Base-by-base conservation (phyloP, 352 stramenopile genomes). In the Phytophthora agathidicida region DNA sequence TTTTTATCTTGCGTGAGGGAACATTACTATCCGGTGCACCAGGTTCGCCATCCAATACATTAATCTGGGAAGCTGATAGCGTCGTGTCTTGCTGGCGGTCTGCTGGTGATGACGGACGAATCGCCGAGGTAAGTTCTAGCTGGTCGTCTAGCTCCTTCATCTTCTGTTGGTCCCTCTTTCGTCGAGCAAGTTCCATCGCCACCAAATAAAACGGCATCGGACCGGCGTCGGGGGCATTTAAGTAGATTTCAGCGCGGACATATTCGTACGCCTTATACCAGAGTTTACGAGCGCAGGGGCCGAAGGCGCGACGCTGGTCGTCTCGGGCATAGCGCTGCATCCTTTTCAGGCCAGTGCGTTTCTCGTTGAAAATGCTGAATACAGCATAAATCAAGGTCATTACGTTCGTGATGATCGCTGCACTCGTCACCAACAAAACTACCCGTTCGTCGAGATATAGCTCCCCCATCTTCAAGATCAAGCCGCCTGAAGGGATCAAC, bases 401-500 rank as follows among this genome's bases (percentile, higher is more conserved):
- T 6, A 79, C 63, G 59, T 86, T 91, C 11, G 77, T 75, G 14
- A 75, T 13, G 20, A 93, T 73, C 10, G 78, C 71, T 5, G 71
- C 52, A 58, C 81, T 77, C 6, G 72, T 86, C 41, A 93, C 68
- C 43, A 90, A 19, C 5, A 27, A 52, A 17, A 84, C 48, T 11
- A 90, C 80, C 5, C 38, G 64, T 14, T 71, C 39, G 5, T 77
- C 53, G 23, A 88, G 65, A 35, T 85, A 76, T 3, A 81, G 32
- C 7, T 60, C 68, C 0, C 76, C 80, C 80, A 90, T 85, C 50
- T 90, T 90, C 16, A 90, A 54, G 31, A 90, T 76, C 37, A 90
- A 59, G 6, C 80, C 80, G 37, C 80, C 80, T 90, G 35, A 7
- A 47, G 8, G 22, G 26, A 28, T n/a, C 16, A 35, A 8, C 10